phyloP scores from a whole-genome alignment of 2,329 filamentous ascomycete species.

The Helotiales sp. region DNA sequence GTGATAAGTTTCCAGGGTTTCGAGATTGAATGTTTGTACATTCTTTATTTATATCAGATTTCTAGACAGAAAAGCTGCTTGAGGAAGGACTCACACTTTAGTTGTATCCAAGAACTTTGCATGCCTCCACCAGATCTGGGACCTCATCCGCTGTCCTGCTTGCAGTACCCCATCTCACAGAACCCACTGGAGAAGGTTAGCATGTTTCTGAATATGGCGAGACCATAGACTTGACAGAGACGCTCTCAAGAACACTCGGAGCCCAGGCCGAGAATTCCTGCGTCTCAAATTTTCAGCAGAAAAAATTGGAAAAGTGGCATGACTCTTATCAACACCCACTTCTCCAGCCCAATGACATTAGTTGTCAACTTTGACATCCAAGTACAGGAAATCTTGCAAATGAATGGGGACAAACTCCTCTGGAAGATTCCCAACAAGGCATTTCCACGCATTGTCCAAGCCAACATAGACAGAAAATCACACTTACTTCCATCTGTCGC shows the following conservation, averaged over 20 bases:
- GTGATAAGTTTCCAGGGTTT: background rate
- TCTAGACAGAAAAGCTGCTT: background rate
- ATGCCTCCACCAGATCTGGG: conserved; percentile 56
- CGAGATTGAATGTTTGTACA: background rate
- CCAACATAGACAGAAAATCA: background rate
- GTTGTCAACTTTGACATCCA: background rate
- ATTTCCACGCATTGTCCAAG: background rate
- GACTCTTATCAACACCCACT: background rate
- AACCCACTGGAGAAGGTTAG: conserved; percentile 32
- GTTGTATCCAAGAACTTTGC: conserved; percentile 42
- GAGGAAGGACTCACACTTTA: conserved; percentile 10
- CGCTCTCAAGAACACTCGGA: background rate
- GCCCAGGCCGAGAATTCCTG: background rate
- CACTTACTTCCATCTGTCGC: conserved; percentile 44
- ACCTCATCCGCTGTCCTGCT: conserved; percentile 58
- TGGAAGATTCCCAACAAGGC: background rate
- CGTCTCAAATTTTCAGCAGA: background rate
- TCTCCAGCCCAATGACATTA: background rate
- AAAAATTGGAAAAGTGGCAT: background rate
- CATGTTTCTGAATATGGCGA: background rate
- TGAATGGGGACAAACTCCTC: background rate
- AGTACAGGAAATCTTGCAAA: background rate
- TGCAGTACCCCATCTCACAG: conserved; percentile 58
- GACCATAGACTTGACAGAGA: background rate
- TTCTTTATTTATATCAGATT: background rate